Base-by-base conservation (phyloP, 352 stramenopile genomes). In the Phytopythium cucurbitacearum region DNA sequence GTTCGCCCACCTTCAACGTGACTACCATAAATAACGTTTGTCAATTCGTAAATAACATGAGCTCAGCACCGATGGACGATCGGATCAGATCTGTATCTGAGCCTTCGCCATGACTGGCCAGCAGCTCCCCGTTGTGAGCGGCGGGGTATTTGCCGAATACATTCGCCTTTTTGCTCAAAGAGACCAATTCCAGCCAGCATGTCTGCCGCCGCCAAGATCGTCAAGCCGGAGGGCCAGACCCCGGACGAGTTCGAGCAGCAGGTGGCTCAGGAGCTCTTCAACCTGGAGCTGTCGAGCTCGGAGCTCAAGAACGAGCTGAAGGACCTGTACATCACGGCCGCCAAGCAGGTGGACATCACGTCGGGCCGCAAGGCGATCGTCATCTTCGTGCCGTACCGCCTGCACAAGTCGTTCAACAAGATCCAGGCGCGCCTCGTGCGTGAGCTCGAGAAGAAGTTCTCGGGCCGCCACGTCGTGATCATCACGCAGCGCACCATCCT, bases 391-490 rank as follows among this genome's bases (percentile, higher is more conserved):
- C 97, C 97, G 11, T 99, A 89, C 95, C 96, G 97, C 57, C 87
- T 99, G 48, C 90, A 99, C 64, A 96, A 94, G 64, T 84, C 86
- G 54, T 99, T 99, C 89, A 94, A 98, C 80, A 99, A 99, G 87
- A 98, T 99, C 71, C 97, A 99, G 73, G 77, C 85, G 35, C 90
- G 92, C 65, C 89, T 99, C 51, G 96, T 99, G 40, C 93, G 96
- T 53, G 97, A 99, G 80, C 78, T 99, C 46, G 97, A 99, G 87
- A 99, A 99, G 93, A 99, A 99, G 82, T 99, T 99, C 82, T 98
- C 67, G 52, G 97, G 97, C 69, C 86, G 88, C 62, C 95, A 99
- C 81, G 97, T 99, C 40, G 87, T 99, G 62, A 97, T 99, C 74
- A 98, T 99, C 65, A 97, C 94, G 48, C 96, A 99, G 80, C 90